Evolutionary conservation across 345 rosid species (phyloP).

Genomic region (Eucalyptus sp.): DNA sequence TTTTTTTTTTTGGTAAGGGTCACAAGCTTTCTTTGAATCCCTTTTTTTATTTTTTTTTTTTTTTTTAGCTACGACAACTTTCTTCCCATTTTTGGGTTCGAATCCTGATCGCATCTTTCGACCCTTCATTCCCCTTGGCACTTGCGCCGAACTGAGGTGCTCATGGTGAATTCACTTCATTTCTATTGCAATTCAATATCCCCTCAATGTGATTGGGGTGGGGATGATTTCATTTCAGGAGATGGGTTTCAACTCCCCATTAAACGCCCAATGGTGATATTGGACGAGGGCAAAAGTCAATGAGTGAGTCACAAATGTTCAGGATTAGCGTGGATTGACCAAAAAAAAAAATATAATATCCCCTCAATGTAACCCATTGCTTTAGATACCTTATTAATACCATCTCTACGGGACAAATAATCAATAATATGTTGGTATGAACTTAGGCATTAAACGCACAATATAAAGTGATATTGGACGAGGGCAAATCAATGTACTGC

Average conservation of each 20-base stretch:
- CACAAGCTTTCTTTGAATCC: neutral
- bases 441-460: too few species aligned
- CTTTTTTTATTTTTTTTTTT: neutral
- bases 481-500: too few species aligned
- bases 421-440: neutral
- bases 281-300: too few species aligned
- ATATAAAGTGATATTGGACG: too few species aligned
- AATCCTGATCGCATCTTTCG: rapidly evolving
- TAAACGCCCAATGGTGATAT: too few species aligned
- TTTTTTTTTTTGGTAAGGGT: too few species aligned
- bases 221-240: too few species aligned
- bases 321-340: too few species aligned
- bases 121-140: neutral
- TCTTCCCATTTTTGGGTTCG: neutral
- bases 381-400: neutral
- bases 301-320: too few species aligned
- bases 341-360: too few species aligned
- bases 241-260: too few species aligned
- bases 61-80: neutral
- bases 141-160: rapidly evolving
- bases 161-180: neutral
- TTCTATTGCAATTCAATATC: neutral
- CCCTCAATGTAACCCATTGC: neutral
- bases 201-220: neutral
- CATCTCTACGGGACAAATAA: neutral